Evolutionary conservation across 2,329 filamentous ascomycete species (phyloP).

Genomic region (Paecilomyces niveus): DNA sequence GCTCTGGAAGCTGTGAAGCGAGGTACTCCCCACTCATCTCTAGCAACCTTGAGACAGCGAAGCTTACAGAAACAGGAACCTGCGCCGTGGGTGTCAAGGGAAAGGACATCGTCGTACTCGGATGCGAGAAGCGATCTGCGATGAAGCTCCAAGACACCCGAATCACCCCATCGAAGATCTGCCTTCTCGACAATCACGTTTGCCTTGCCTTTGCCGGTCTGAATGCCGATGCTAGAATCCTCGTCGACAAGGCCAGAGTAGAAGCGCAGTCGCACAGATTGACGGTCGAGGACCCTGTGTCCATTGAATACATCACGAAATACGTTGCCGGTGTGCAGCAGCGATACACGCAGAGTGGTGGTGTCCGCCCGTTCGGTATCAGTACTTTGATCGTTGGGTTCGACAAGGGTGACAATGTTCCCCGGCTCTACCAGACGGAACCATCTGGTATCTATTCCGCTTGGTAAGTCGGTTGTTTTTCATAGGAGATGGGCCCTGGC

Average conservation of each 20-base stretch:
- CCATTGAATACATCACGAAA: constrained; percentile 99
- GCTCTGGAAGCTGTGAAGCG: constrained; percentile 96
- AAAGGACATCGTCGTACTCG: constrained; percentile 85
- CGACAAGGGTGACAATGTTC: constrained; percentile 82
- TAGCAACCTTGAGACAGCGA: background rate
- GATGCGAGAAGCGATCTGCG: constrained; percentile 96
- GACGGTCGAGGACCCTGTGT: constrained; percentile 94
- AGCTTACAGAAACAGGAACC: constrained; percentile 56
- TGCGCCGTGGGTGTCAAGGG: constrained; percentile 98
- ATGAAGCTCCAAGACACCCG: constrained; percentile 99
- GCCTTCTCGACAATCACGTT: constrained; percentile 89
- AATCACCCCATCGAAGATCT: constrained; percentile 98
- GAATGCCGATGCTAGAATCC: constrained; percentile 94
- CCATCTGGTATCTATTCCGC: constrained; percentile 99
- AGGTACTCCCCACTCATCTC: constrained; percentile 51
- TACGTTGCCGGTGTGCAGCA: constrained; percentile 97
- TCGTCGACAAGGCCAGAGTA: constrained; percentile 95
- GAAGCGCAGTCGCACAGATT: constrained; percentile 96
- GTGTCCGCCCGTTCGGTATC: constrained; percentile 97
- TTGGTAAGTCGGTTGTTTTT: constrained; percentile 57
- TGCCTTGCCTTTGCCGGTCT: constrained; percentile 95
- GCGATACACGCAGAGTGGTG: constrained; percentile 96
- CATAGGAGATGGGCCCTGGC: background rate
- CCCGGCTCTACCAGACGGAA: constrained; percentile 94
- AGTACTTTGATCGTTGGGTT: constrained; percentile 98